Conservation (phyloP, 257 asterid genomes). For the Solanum neorickii region DNA sequence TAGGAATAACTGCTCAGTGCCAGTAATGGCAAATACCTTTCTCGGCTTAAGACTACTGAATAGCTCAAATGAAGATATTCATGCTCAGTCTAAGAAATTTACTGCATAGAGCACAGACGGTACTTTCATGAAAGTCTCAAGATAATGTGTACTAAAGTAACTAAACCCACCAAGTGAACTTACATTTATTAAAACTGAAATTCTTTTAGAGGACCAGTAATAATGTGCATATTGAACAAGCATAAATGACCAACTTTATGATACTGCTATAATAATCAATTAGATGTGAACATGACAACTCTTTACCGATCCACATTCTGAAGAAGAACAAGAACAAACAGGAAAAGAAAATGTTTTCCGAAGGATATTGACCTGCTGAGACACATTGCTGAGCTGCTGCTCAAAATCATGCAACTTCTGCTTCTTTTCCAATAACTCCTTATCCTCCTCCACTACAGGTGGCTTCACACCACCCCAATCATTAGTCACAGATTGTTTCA, state of each 20-base stretch:
- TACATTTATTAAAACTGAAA: neutral
- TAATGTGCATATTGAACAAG: neutral
- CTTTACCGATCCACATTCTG: neutral
- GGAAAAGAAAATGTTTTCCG: neutral
- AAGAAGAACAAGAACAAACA: neutral
- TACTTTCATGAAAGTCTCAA: neutral
- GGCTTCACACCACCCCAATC: conserved; percentile 90
- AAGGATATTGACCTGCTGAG: conserved; percentile 67
- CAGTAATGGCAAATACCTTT: neutral
- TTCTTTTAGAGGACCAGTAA: neutral
- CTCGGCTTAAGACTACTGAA: neutral
- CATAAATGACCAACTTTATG: neutral
- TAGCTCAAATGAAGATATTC: neutral
- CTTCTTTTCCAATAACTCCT: conserved; percentile 66
- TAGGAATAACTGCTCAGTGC: neutral
- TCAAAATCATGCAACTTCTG: conserved; percentile 66
- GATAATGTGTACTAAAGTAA: neutral
- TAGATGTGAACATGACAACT: neutral
- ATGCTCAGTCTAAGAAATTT: neutral
- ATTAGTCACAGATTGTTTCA: conserved; percentile 77
- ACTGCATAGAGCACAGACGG: neutral
- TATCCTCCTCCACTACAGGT: conserved; percentile 65
- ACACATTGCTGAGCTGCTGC: conserved; percentile 75
- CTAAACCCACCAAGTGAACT: neutral
- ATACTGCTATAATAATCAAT: neutral